Percentiles rank a stretch among this genome's conserved stretches.
Evolutionary conservation across 148 eudicot species (phyloP).

Genomic region (Vaccinium corymbosum): DNA sequence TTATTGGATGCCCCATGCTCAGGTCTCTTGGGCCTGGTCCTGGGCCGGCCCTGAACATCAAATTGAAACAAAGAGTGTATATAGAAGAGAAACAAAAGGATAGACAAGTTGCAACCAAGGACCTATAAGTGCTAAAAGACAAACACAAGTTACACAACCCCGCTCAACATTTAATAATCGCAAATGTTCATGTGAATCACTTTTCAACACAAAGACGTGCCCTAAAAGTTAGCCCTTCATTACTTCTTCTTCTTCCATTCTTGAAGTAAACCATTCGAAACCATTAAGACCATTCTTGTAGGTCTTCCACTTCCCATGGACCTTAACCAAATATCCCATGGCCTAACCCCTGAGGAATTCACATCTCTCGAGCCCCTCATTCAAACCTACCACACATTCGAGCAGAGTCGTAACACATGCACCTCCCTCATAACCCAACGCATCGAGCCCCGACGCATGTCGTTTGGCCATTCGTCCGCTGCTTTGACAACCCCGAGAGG

Average conservation of each 20-base stretch:
- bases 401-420: conserved; percentile 54
- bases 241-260: background rate
- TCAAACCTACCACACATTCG: conserved; percentile 51
- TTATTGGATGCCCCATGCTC: background rate
- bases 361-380: conserved; percentile 46
- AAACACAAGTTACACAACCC: background rate
- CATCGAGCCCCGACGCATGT: conserved; percentile 55
- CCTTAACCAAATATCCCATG: conserved; percentile 30
- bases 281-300: background rate
- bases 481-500: conserved; percentile 70
- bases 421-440: conserved; percentile 75
- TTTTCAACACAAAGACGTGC: conserved; percentile 1
- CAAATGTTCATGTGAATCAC: background rate
- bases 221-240: background rate
- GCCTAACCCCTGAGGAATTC: conserved; percentile 52
- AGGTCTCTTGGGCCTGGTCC: too few species aligned
- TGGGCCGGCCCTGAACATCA: too few species aligned
- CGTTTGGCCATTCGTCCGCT: conserved; percentile 72
- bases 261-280: too few species aligned
- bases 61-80: background rate
- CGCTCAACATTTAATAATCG: background rate
- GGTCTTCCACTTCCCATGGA: conserved; percentile 3
- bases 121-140: background rate
- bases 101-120: background rate
- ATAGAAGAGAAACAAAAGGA: background rate